Percentiles rank a stretch among this genome's conserved stretches.
Evolutionary conservation across 2,329 filamentous ascomycete species (phyloP).

Genomic region (Nemania serpens): DNA sequence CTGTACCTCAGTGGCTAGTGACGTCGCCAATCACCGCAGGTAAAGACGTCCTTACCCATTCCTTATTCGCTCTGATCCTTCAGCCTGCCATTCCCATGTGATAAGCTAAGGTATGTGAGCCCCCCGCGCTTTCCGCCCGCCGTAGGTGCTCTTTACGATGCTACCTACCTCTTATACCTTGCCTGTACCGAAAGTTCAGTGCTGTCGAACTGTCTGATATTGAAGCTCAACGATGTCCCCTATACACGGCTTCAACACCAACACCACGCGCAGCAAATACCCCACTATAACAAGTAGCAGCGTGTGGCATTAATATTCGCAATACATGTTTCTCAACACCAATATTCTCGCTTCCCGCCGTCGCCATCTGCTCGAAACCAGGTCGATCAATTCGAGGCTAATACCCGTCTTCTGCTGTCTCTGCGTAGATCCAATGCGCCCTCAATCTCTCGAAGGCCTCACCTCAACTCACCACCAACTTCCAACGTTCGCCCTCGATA

Average conservation of each 20-base stretch:
- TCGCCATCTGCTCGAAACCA: background rate
- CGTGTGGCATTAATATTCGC: no score
- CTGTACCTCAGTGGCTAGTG: constrained; percentile 14
- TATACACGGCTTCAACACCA: no score
- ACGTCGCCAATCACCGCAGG: no score
- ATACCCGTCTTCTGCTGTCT: background rate
- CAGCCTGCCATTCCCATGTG: constrained; percentile 2
- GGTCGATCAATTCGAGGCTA: constrained; percentile 5
- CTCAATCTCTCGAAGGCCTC: constrained; percentile 19
- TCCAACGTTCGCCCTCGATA: background rate
- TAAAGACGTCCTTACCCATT: background rate
- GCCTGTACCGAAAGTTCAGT: background rate
- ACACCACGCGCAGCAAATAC: no score
- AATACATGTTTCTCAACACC: no score
- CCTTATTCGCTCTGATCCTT: constrained; percentile 38
- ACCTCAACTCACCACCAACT: background rate
- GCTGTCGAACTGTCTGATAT: background rate
- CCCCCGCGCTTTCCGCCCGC: constrained; percentile 9
- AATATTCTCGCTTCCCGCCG: no score
- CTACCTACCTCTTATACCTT: no score
- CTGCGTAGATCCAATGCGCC: constrained; percentile 33
- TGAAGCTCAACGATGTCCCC: no score
- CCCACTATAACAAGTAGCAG: no score
- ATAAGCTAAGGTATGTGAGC: no score
- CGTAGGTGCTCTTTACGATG: no score